phyloP scores from a whole-genome alignment of 2,329 filamentous ascomycete genomes.

The Claviceps sp. region DNA sequence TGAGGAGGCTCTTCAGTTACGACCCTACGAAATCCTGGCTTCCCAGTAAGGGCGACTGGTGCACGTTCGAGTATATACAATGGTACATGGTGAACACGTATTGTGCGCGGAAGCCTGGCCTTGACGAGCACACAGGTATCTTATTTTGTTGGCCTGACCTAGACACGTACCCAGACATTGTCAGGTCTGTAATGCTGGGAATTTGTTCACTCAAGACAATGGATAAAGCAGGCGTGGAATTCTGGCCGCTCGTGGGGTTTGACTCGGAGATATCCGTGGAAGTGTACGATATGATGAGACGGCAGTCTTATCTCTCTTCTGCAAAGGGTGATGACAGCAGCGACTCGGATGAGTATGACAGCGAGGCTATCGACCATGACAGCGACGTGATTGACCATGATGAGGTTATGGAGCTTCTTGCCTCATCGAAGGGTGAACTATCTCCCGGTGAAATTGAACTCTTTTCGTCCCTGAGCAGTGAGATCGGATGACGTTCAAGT shows the following conservation, averaged over 20 bases:
- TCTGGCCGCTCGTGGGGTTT: conserved; percentile 20
- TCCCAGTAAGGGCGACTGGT: conserved; percentile 13
- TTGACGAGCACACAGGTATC: conserved; percentile 14
- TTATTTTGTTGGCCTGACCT: conserved; percentile 22
- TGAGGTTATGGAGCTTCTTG: no score
- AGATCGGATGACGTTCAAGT: conserved; percentile 6
- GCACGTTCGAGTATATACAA: conserved; percentile 16
- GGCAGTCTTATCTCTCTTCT: not conserved
- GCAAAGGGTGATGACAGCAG: conserved; percentile 1
- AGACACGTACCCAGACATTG: conserved; percentile 16
- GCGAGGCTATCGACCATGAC: conserved; percentile 13
- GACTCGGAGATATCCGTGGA: conserved; percentile 9
- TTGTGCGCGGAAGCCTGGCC: conserved; percentile 11
- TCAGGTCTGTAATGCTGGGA: conserved; percentile 10
- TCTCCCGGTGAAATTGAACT: not conserved
- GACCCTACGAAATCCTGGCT: conserved; percentile 12
- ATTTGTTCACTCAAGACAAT: not conserved
- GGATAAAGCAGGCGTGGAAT: conserved; percentile 8
- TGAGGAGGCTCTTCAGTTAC: conserved; percentile 7
- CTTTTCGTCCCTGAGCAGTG: not conserved
- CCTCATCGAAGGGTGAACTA: conserved; percentile 9
- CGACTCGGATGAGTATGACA: conserved; percentile 21
- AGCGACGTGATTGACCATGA: not conserved
- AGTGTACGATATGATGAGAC: conserved; percentile 9
- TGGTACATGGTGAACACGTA: conserved; percentile 15